Base-by-base conservation (phyloP, 495 filamentous ascomycete genomes). In the Glarea lozoyensis region DNA sequence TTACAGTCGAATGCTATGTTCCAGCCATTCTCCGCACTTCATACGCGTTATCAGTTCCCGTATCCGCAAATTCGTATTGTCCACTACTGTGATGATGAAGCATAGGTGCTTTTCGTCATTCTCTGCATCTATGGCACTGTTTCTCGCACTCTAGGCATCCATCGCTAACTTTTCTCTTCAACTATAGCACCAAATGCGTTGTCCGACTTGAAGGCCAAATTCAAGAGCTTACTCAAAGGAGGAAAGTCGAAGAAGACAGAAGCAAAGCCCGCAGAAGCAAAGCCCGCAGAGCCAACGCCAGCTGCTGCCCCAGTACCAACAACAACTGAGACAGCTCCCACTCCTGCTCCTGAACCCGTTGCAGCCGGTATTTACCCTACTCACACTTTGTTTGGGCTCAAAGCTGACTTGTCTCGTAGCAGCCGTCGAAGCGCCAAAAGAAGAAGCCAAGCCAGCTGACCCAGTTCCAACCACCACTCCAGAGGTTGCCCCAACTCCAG, bases 211-310 rank as follows among this genome's bases (percentile, higher is more conserved):
- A 66, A 65, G 61, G 52, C 54, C 40, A 81, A 79, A 55, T 68
- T 81, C 59, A 71, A 72, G 52, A 71, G 69, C 43, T 53, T 78
- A 25, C 68, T 80, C 10, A 57, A 65, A 35, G 48, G 43, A 22
- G 60, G 60, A 48, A 63, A 48, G 32, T 46, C 35, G 33, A 58
- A 57, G 38, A 57, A 50, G 44, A 3, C 23, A 12, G 52, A 38
- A 17, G 52, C 58, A 39, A 43, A 56, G 24, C 45, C 58, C 20
- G 46, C 32, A 13, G 55, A 51, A 16, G 22, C 46, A 16, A 32
- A 12, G 35, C 29, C 39, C 4, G 43, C 48, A 19, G 45, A 42
- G 22, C 22, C 46, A 31, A 35, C 46, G 30, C 37, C 48, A 17
- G 42, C 32, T 34, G 19, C 40, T 13, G 40, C 35, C 39, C 7